Evolutionary conservation across 2,329 filamentous ascomycete genomes (phyloP), one percentile per base, ranked within the genome.

Genomic region (Stylonectria norvegica): DNA sequence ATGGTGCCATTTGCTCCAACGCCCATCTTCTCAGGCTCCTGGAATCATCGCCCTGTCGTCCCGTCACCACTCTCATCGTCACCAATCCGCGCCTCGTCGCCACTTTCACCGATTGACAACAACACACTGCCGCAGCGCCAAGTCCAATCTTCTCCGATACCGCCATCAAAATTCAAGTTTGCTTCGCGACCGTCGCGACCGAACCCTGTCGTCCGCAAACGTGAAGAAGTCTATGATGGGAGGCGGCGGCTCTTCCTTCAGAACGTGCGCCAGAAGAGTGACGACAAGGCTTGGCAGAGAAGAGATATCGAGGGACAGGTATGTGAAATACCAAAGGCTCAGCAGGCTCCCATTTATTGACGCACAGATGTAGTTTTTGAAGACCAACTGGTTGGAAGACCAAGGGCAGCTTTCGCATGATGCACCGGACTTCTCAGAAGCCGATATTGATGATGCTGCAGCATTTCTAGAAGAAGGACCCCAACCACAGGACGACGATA

Each of bases 211-310:
- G 64, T 81, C 14, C 75, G 76, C 49, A 75, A 67, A 45, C 72
- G 78, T 36, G 78, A 89, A 57, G 78, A 78, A 14, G 70, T 72
- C 1, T 78, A 81, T 40, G 81, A 87, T 57, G 70, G 75, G 38
- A 69, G 86, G 42, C 71, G 86, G 33, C 76, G 77, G 20, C 68
- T 85, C 40, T 91, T 91, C 53, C 66, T 91, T 43, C 78, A 81
- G 57, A 85, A 74, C 36, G 80, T 85, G 14, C 71, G 78, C 43
- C 74, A 79, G 53, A 73, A 76, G 28, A 67, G 72, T 3, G 78
- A 84, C 29, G 78, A 85, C 19, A 74, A 68, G 53, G 66, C 68
- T 16, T 84, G 80, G 73, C 70, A 76, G 52, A 68, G 73, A 36
- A 68, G 81, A 49, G 79, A 81, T 18, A 79, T 81, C 3, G 81